Conservation (phyloP, 129 eudicot species). For the Glebionis coronaria region DNA sequence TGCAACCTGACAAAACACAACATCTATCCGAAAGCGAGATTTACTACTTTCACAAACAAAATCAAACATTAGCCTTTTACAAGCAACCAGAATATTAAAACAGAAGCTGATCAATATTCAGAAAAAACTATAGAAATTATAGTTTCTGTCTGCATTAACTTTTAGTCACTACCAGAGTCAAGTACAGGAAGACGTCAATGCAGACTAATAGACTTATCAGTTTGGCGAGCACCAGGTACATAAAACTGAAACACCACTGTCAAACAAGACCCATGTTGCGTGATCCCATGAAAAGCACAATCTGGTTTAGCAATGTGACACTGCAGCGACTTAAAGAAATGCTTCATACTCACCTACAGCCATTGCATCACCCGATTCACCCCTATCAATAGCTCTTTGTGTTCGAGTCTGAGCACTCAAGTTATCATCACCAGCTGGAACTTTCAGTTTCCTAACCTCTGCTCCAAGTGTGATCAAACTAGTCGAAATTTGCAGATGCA, state of each 20-base stretch:
- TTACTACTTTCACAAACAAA: too few species aligned
- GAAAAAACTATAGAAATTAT: neutral
- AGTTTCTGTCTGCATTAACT: neutral
- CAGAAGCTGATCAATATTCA: neutral
- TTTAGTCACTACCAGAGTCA: slow-evolving; percentile 72
- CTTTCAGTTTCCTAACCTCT: slow-evolving; percentile 65
- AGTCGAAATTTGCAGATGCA: slow-evolving; percentile 74
- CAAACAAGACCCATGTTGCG: slow-evolving; percentile 69
- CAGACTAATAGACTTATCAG: slow-evolving; percentile 83
- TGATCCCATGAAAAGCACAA: slow-evolving; percentile 86
- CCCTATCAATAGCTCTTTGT: slow-evolving; percentile 56
- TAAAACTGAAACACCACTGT: slow-evolving; percentile 86
- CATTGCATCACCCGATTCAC: slow-evolving; percentile 76
- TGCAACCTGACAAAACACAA: too few species aligned
- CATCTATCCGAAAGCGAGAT: too few species aligned
- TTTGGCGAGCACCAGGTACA: slow-evolving; percentile 79
- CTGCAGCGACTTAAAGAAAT: slow-evolving; percentile 76
- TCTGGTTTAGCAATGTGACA: slow-evolving; percentile 90
- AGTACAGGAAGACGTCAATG: slow-evolving; percentile 97
- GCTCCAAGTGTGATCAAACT: slow-evolving; percentile 79
- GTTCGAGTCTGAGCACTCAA: slow-evolving; percentile 59
- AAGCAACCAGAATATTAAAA: too few species aligned
- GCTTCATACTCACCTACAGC: slow-evolving; percentile 90
- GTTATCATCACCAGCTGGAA: slow-evolving; percentile 52
- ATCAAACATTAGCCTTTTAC: too few species aligned